Percentiles rank a stretch among this genome's conserved stretches.
Conservation (phyloP, 2,329 filamentous ascomycete species). For the Penicillium sumatraense region DNA sequence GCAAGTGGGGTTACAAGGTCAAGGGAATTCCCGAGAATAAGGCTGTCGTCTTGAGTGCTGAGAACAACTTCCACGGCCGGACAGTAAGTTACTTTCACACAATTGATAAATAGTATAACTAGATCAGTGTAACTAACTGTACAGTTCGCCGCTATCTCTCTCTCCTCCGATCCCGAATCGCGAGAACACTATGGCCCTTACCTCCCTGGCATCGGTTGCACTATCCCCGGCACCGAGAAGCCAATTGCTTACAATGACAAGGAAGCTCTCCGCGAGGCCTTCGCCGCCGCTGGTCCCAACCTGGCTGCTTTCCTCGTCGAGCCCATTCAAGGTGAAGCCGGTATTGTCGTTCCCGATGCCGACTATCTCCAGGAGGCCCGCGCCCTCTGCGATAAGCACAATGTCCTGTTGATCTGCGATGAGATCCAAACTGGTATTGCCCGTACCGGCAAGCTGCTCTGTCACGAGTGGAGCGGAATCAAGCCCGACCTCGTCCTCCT, state of each 20-base stretch:
- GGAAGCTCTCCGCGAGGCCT: constrained; percentile 74
- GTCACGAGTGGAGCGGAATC: constrained; percentile 91
- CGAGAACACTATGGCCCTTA: constrained; percentile 97
- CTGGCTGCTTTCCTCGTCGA: constrained; percentile 93
- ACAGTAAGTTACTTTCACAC: constrained; percentile 64
- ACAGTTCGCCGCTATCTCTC: constrained; percentile 86
- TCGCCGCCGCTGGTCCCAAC: constrained; percentile 80
- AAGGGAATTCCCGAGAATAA: constrained; percentile 86
- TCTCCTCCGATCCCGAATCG: constrained; percentile 94
- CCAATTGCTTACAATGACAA: constrained; percentile 86
- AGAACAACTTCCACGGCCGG: constrained; percentile 95
- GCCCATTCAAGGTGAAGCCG: constrained; percentile 96
- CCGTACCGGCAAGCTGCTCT: constrained; percentile 90
- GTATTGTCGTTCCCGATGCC: constrained; percentile 91
- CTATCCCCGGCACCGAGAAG: constrained; percentile 74
- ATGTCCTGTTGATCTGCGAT: constrained; percentile 93
- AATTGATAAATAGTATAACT: constrained; percentile 15
- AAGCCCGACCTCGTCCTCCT: constrained; percentile 94
- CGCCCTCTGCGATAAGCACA: constrained; percentile 90
- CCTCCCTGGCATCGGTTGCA: constrained; percentile 82
- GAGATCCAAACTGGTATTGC: constrained; percentile 99
- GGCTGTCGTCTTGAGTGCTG: constrained; percentile 80
- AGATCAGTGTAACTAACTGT: constrained; percentile 14
- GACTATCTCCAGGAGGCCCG: constrained; percentile 82
- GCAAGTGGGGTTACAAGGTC: constrained; percentile 97